Evolutionary conservation across 1,284 basidiomycete species (phyloP), one percentile per base, ranked within the genome.

Genomic region (Laetiporus sulphureus): DNA sequence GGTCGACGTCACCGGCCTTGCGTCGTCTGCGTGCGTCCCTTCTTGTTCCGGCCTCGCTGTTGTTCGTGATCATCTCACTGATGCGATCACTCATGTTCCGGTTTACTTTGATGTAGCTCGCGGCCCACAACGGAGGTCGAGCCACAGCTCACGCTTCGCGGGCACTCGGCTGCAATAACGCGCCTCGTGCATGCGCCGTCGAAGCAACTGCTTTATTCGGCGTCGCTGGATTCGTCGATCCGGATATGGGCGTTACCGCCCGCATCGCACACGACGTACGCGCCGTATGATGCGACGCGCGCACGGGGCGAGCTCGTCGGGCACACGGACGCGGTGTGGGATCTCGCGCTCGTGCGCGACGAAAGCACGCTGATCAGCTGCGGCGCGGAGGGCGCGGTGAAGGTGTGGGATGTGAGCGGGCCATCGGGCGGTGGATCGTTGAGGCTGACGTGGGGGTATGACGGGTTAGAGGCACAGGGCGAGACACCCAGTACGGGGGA

Each of bases 251-350:
- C 79, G 16, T 67, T 96, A 33, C 91, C 92, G 5, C 53, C 75
- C 10, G 62, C 74, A 2, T 71, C 76, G 32, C 81, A 79, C 65
- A 91, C 77, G 57, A 92, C 79, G 13, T 97, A 97, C 61, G 88
- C 88, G 6, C 83, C 91, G 0, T 92, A 88, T 59, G 92, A 98
- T 53, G 75, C 85, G 39, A 79, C 80, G 2, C 74, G 82, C 15
- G 73, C 81, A 29, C 72, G 87, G 29, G 87, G 86, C 25, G 83
- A 86, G 48, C 76, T 98, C 22, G 79, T 94, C 29, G 93, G 92
- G 1, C 91, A 96, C 59, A 90, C 91, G 1, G 92, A 98, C 60
- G 90, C 90, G 3, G 87, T 98, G 10, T 98, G 95, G 94, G 94
- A 94, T 58, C 68, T 98, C 37, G 84, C 87, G 19, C 76, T 87